Evolutionary conservation across 768 basidiomycete species (phyloP).

Genomic region (Leccinum disarticulatum): DNA sequence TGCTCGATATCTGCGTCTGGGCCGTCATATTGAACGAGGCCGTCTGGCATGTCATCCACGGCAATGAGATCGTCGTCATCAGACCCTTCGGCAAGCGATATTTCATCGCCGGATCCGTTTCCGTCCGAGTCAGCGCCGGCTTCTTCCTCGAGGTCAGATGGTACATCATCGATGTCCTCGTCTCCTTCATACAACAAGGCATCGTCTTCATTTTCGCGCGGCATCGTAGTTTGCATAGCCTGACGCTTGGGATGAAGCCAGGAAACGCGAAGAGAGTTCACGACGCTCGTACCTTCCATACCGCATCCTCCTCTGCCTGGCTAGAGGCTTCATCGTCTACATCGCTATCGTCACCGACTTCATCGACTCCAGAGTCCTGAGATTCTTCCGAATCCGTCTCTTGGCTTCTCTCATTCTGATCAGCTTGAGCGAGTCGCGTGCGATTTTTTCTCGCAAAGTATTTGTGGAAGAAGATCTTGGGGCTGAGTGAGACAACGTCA

Average conservation of each 20-base stretch:
- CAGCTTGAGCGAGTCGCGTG: constrained; percentile 47
- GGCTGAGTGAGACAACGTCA: background rate
- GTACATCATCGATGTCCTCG: constrained; percentile 33
- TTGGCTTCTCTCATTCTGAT: constrained; percentile 31
- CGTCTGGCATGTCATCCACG: constrained; percentile 52
- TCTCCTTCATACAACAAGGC: constrained; percentile 35
- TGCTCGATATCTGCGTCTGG: constrained; percentile 39
- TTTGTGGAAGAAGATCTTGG: constrained; percentile 87
- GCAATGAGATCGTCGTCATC: constrained; percentile 71
- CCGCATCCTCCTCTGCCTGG: constrained; percentile 59
- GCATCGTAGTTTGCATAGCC: constrained; percentile 92
- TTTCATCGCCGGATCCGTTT: constrained; percentile 40
- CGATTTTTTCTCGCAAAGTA: constrained; percentile 78
- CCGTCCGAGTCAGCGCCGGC: constrained; percentile 27
- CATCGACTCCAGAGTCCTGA: constrained; percentile 33
- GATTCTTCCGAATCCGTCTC: constrained; percentile 21
- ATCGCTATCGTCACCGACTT: constrained; percentile 46
- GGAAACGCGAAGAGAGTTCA: background rate
- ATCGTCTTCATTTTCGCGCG: constrained; percentile 52
- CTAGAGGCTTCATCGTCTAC: background rate
- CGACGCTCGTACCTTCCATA: constrained; percentile 74
- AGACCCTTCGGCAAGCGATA: constrained; percentile 63
- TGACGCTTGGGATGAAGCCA: constrained; percentile 29
- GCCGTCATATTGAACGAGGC: constrained; percentile 60
- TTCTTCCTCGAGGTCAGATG: constrained; percentile 31